Percentiles rank a stretch among this genome's conserved stretches.
These are phyloP conservation scores for Podila minutissima DNA, from an alignment of 192 early-diverging fungal species.

Conservation along the genomic window DNA sequence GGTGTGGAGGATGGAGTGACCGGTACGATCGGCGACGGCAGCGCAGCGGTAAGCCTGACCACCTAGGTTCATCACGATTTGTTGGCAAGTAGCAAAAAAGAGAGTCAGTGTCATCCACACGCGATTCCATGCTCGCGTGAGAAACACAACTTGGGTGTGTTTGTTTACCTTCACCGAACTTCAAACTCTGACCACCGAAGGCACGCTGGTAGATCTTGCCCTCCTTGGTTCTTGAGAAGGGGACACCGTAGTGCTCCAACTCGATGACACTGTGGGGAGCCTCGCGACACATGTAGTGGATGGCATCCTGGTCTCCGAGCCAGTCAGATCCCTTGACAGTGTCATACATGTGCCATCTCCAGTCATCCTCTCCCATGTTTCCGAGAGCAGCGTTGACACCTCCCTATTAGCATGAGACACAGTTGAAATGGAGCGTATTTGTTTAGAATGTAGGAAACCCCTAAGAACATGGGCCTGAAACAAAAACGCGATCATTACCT, in stretches of 20 bases:
- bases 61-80: conserved; percentile 50
- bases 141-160: neutral
- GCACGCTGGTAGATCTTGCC: conserved; percentile 99
- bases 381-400: conserved; percentile 99
- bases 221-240: conserved; percentile 97
- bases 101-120: neutral
- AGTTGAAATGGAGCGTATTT: neutral
- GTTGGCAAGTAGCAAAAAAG: neutral
- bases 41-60: conserved; percentile 98
- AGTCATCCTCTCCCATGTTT: conserved; percentile 99
- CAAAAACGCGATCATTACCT: conserved; percentile 55
- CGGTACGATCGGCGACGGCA: conserved; percentile 98
- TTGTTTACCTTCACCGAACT: conserved; percentile 87
- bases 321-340: conserved; percentile 99
- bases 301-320: conserved; percentile 99
- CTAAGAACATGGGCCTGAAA: neutral
- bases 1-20: conserved; percentile 97
- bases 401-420: conserved; percentile 62
- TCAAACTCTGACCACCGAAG: conserved; percentile 96
- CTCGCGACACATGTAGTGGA: conserved; percentile 99
- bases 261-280: conserved; percentile 95
- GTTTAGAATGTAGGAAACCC: neutral
- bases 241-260: conserved; percentile 98
- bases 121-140: neutral
- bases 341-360: conserved; percentile 99